Evolutionary conservation across 164 flowering plant species (phyloP).

Genomic region (Vitis amurensis): DNA sequence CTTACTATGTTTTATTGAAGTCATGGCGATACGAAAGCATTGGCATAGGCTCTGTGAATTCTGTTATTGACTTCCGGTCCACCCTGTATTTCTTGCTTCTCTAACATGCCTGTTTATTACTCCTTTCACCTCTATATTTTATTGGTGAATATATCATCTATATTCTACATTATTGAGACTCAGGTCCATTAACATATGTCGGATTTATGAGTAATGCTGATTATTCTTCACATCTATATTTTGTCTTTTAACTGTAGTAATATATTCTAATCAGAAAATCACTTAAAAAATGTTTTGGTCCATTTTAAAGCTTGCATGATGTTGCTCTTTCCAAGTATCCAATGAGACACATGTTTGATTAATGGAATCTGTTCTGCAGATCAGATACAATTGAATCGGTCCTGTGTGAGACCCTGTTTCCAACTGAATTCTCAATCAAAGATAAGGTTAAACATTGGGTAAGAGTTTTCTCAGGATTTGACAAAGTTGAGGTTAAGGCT

Average conservation of each 20-base stretch:
- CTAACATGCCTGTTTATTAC: too few relatives aligned
- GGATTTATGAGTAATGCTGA: not conserved
- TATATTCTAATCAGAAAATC: not conserved
- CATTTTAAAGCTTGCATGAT: not conserved
- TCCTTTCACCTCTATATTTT: too few relatives aligned
- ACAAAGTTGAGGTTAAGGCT: slow-evolving; percentile 89
- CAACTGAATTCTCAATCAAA: slow-evolving; percentile 55
- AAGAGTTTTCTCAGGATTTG: slow-evolving; percentile 63
- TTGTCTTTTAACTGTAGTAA: not conserved
- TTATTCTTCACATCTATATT: not conserved
- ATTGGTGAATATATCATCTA: not conserved
- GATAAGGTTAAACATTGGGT: slow-evolving; percentile 77
- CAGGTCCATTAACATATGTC: not conserved
- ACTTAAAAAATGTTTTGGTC: not conserved
- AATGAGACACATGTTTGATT: not conserved
- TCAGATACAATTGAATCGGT: slow-evolving; percentile 76
- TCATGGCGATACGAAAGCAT: too few relatives aligned
- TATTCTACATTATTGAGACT: not conserved
- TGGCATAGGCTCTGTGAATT: too few relatives aligned
- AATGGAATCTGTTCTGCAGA: slow-evolving; percentile 43
- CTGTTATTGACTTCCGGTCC: too few relatives aligned
- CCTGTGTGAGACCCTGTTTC: slow-evolving; percentile 63
- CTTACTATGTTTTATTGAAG: too few relatives aligned
- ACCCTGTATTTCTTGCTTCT: too few relatives aligned
- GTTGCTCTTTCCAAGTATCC: not conserved